Conservation (phyloP, 2,329 filamentous ascomycete genomes). For the Fusarium sp. region DNA sequence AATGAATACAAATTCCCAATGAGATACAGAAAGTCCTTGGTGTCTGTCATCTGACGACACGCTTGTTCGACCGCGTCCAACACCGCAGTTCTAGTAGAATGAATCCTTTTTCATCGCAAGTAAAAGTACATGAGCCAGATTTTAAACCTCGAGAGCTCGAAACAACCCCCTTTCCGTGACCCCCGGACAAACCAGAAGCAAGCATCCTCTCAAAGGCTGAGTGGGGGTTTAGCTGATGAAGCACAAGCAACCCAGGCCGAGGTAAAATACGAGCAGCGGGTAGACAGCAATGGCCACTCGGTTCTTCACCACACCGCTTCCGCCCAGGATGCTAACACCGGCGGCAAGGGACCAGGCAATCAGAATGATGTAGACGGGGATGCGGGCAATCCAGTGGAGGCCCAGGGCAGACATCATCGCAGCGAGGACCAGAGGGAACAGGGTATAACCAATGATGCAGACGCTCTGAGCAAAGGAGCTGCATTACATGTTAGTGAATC, state of each 20-base stretch:
- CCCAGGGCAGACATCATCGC: slow-evolving; percentile 86
- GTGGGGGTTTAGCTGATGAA: slow-evolving; percentile 81
- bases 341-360: slow-evolving; percentile 94
- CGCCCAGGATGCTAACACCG: slow-evolving; percentile 94
- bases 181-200: background rate
- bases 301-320: slow-evolving; percentile 95
- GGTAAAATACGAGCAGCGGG: slow-evolving; percentile 94
- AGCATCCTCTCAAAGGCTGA: background rate
- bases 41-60: slow-evolving; percentile 7
- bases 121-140: slow-evolving; percentile 34
- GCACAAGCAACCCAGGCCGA: slow-evolving; percentile 92
- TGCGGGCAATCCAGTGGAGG: slow-evolving; percentile 82
- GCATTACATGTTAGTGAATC: slow-evolving; percentile 38
- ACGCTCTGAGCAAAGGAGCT: slow-evolving; percentile 98
- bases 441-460: slow-evolving; percentile 97
- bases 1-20: slow-evolving; percentile 5
- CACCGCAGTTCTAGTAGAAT: slow-evolving; percentile 20
- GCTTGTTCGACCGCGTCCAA: slow-evolving; percentile 12
- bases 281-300: slow-evolving; percentile 94
- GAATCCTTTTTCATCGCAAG: slow-evolving; percentile 16
- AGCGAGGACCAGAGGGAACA: slow-evolving; percentile 96
- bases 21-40: slow-evolving; percentile 1
- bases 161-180: slow-evolving; percentile 3
- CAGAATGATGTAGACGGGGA: slow-evolving; percentile 90
- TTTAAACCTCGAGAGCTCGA: background rate